Base-by-base conservation (phyloP, 1,139 yeast species). In the Taiozyma onychis region DNA sequence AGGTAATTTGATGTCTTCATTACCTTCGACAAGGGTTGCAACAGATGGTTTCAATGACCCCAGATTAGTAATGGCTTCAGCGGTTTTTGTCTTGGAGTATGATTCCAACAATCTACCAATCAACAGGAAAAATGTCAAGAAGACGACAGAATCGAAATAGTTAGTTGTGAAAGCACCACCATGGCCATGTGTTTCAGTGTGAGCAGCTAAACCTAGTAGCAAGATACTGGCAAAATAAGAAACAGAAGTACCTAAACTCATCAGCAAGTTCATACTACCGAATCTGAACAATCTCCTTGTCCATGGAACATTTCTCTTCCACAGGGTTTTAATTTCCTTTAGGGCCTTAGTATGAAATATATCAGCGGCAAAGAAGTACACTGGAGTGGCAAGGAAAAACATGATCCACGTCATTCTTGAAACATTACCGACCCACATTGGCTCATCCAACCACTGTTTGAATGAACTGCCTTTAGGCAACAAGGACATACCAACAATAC, bases 101-200 rank as follows among this genome's bases (percentile, higher is more conserved):
- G 85, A 75, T 62, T 86, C 95, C 47, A 86, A 71, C 42, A 83
- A 68, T 46, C 89, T 74, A 2, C 95, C 95, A 56, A 85, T 79
- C 47, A 86, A 71, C 51, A 86, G 68, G 65, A 86, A 86, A 60
- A 86, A 80, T 0, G 90, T 78, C 56, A 86, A 71, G 60, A 86
- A 86, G 3, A 86, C 89, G 39, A 85, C 93, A 1, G 91, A 82
- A 62, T 86, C 95, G 64, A 86, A 86, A 59, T 84, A 86, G 0
- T 88, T 81, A 1, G 87, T 81, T 27, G 81, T 75, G 50, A 76
- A 75, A 0, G 83, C 88, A 27, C 27, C 39, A 5, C 49, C 50
- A 28, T 48, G 39, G 9, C 44, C 47, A 44, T 49, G 54, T 21
- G 47, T 61, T 6, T 64, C 51, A 27, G 74, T 69, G 32, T 61